Conservation (phyloP, 2,329 filamentous ascomycete species). For the Aspergillus cejpii region DNA sequence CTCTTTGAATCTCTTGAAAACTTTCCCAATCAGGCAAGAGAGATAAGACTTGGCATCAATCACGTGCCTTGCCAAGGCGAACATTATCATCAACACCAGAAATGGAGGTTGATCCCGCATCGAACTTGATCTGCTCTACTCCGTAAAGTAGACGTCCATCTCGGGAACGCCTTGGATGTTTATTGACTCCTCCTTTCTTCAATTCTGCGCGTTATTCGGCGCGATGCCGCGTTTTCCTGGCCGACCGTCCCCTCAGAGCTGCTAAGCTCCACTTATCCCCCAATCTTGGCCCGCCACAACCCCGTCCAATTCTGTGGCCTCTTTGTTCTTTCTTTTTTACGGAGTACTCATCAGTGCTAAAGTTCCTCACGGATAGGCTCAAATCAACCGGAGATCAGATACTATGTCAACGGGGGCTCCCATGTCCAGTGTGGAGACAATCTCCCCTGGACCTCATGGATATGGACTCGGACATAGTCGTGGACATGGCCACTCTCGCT, state of each 20-base stretch:
- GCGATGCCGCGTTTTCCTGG: conserved; percentile 18
- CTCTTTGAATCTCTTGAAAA: too few species aligned
- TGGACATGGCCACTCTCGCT: conserved; percentile 32
- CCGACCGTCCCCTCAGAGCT: conserved; percentile 15
- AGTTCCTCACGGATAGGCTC: conserved; percentile 1
- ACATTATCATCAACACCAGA: conserved; percentile 1
- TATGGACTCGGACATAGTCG: conserved; percentile 27
- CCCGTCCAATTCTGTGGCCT: conserved; percentile 9
- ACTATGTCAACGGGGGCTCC: conserved; percentile 33
- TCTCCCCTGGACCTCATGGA: conserved; percentile 19
- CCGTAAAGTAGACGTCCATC: too few species aligned
- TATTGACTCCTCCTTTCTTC: background rate
- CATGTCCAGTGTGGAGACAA: conserved; percentile 26
- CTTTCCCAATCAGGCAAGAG: background rate
- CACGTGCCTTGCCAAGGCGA: background rate
- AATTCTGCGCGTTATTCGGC: conserved; percentile 3
- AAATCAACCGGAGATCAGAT: conserved; percentile 10
- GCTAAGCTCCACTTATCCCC: conserved; percentile 14
- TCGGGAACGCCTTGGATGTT: background rate
- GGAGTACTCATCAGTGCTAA: conserved; percentile 2
- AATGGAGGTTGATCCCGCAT: background rate
- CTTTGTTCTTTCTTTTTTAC: conserved; percentile 7
- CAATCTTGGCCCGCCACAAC: conserved; percentile 6
- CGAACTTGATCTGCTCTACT: background rate
- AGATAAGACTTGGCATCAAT: conserved; percentile 6